Evolutionary conservation across 805 yeast species (phyloP).

Genomic region (Teunomyces kruisii): DNA sequence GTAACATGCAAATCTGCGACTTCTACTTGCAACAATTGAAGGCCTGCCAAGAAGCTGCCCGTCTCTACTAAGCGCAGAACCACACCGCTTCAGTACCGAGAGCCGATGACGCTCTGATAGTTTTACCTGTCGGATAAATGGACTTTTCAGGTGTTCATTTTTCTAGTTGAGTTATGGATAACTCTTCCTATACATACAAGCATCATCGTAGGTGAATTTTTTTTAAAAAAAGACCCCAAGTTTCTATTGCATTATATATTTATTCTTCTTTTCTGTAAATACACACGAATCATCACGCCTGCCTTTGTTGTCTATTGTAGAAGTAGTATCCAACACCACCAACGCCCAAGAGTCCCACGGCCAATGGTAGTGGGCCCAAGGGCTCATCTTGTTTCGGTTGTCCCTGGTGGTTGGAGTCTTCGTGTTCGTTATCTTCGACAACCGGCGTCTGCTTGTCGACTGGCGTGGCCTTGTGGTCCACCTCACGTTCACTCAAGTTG

Average conservation of each 20-base stretch:
- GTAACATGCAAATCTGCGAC: slow-evolving; percentile 96
- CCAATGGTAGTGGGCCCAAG: slow-evolving; percentile 7
- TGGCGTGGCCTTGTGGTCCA: slow-evolving; percentile 34
- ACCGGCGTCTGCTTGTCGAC: slow-evolving; percentile 31
- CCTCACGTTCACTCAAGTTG: slow-evolving; percentile 34
- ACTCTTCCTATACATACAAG: no score
- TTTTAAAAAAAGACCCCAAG: no score
- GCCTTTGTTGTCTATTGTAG: slow-evolving; percentile 9
- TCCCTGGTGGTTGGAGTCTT: slow-evolving; percentile 13
- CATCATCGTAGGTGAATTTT: no score
- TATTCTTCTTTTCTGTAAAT: slow-evolving; percentile 4
- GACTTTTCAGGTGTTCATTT: no score
- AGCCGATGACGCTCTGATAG: no score
- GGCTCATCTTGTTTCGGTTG: slow-evolving; percentile 1
- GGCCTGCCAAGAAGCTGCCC: slow-evolving; percentile 94
- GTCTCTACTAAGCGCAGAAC: slow-evolving; percentile 55
- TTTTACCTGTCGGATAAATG: no score
- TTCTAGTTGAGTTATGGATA: no score
- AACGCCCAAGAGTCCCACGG: slow-evolving; percentile 25
- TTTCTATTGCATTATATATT: slow-evolving; percentile 3
- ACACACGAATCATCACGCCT: neutral
- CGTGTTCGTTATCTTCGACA: slow-evolving; percentile 40
- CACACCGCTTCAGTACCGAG: no score
- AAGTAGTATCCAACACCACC: slow-evolving; percentile 32
- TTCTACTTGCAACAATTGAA: slow-evolving; percentile 95